Evolutionary conservation across 495 filamentous ascomycete genomes (phyloP), one percentile per base, ranked within the genome.

Genomic region (Trichoderma parareesei): DNA sequence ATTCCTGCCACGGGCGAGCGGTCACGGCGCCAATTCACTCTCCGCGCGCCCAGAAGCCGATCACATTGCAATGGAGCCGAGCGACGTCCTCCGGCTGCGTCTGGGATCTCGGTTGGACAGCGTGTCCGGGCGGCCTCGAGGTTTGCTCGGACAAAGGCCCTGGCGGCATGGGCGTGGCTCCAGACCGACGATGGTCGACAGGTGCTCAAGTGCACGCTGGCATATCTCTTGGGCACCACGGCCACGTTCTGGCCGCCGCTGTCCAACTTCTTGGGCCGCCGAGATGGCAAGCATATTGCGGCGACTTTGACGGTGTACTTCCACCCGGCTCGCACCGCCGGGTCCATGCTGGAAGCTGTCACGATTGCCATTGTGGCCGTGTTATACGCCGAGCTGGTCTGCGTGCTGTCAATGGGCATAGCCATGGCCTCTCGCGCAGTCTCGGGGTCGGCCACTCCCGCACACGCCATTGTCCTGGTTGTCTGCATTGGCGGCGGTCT

Each of bases 231-330:
- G 20, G 94, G 90, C 10, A 96, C 91, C 64, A 76, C 96, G 72
- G 92, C 87, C 14, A 98, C 94, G 1, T 97, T 93, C 69, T 86
- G 90, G 67, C 84, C 86, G 5, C 82, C 84, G 4, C 80, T 97
- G 60, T 85, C 92, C 4, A 77, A 79, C 3, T 79, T 89, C 64
- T 78, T 98, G 43, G 94, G 94, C 5, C 82, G 87, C 66, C 89
- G 93, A 71, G 93, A 98, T 79, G 92, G 93, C 33, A 98, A 98
- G 73, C 94, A 98, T 75, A 87, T 98, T 78, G 93, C 96, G 46
- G 90, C 92, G 60, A 95, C 92, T 3, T 84, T 96, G 60, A 91
- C 90, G 20, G 93, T 97, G 10, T 98, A 97, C 70, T 98, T 98
- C 75, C 93, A 98, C 74, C 93, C 94, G n/a, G 91, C 93, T 13